Evolutionary conservation across 2,329 filamentous ascomycete genomes (phyloP), one percentile per base, ranked within the genome.

Genomic region (Sclerotinia spermophila): DNA sequence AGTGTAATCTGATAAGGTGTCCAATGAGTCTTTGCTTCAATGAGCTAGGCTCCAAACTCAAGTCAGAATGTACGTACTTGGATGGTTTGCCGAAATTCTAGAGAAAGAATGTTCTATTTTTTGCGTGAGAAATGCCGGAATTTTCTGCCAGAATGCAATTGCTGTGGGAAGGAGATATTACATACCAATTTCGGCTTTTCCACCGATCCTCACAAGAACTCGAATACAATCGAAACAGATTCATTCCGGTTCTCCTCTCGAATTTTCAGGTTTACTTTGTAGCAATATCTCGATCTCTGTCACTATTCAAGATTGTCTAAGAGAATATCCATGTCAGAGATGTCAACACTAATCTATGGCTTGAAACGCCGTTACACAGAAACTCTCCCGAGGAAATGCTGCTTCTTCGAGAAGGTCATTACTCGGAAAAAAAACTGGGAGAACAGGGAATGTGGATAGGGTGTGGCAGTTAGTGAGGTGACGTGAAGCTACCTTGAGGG

Each of bases 221-320:
- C 40, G 13, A n/a, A 62, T 35, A 45, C 21, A 21, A 62, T 35
- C 42, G 24, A 35, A 33, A 24, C 10, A 33, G 45, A 24, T 60
- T n/a, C 11, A 38, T 64, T 64, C 61, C 61, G 61, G 61, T 51
- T 33, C 61, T 64, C 61, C 61, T 64, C 38, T 7, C 24, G 24
- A 51, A 51, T 38, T 7, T 24, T 27, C 21, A 27, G 24, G n/a
- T 30, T 44, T 13, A 27, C 19, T 38, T 15, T 38, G 44, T 8
- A n/a, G 7, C 17, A 51, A 51, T 11, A 11, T 27, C 21, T 10
- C 24, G 44, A 4, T 35, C 24, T 38, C 8, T 51, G 44, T 33
- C 24, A 35, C 24, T 61, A 33, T 48, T 30, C 38, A 21, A 51
- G 7, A 27, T 27, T 6, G 2, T 27, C 35, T 17, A 6, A 51